These are phyloP conservation scores for Nakaseomyces uthaithaninus DNA, from an alignment of 1,139 yeast species.

Conservation along the genomic window DNA sequence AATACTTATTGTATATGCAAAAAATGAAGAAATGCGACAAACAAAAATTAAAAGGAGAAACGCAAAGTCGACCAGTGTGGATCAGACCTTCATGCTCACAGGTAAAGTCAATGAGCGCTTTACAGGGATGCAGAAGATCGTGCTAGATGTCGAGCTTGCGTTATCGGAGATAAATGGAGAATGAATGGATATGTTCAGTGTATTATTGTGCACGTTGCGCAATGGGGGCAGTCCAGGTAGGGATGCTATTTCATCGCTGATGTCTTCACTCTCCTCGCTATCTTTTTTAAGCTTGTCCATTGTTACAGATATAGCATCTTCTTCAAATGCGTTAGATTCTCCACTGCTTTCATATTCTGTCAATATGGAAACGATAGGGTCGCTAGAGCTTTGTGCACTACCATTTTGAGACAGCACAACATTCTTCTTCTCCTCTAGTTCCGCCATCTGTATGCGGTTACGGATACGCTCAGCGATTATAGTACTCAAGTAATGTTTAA, in stretches of 20 bases:
- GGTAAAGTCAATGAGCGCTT: slow-evolving; percentile 29
- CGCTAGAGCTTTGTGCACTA: slow-evolving; percentile 9
- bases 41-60: too few species aligned
- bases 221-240: slow-evolving; percentile 1
- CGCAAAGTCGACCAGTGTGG: too few species aligned
- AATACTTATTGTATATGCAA: too few species aligned
- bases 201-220: slow-evolving; percentile 6
- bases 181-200: slow-evolving; percentile 10
- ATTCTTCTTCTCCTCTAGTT: slow-evolving; percentile 12
- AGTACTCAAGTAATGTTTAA: slow-evolving; percentile 19
- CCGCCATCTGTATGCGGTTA: slow-evolving; percentile 24
- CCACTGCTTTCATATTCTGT: slow-evolving; percentile 15
- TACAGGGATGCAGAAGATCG: slow-evolving; percentile 18
- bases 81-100: slow-evolving; percentile 26
- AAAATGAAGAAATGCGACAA: too few species aligned
- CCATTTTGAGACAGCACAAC: neutral
- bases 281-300: slow-evolving; percentile 9
- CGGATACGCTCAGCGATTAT: slow-evolving; percentile 25
- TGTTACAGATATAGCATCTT: neutral
- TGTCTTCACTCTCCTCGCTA: slow-evolving; percentile 4
- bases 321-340: slow-evolving; percentile 5
- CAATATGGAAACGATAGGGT: slow-evolving; percentile 20
- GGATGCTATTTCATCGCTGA: neutral
- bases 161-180: slow-evolving; percentile 10
- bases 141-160: slow-evolving; percentile 10